Conservation (phyloP, 2,329 filamentous ascomycete genomes). For the Hawksworthiomyces lignivorus region DNA sequence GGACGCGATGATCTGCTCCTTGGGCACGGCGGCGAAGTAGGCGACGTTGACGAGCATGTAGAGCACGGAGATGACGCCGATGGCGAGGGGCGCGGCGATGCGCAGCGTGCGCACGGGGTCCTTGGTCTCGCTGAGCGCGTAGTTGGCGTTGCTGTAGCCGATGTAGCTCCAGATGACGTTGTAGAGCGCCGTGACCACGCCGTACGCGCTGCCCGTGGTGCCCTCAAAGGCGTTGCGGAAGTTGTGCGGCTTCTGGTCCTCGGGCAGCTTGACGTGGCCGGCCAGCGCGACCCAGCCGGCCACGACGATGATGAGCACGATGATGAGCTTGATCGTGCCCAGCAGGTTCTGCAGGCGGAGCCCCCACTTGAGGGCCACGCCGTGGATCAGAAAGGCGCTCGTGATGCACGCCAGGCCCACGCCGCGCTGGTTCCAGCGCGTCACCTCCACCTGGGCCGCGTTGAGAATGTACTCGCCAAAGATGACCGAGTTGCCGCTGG, state of each 20-base stretch:
- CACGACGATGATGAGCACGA: conserved; percentile 58
- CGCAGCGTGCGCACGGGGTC: conserved; percentile 58
- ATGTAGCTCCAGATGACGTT: conserved; percentile 66
- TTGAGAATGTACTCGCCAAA: conserved; percentile 65
- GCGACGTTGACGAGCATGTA: conserved; percentile 63
- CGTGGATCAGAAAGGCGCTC: conserved; percentile 57
- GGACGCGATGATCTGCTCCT: conserved; percentile 43
- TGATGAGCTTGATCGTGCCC: conserved; percentile 57
- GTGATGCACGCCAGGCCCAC: conserved; percentile 62
- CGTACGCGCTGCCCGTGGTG: conserved; percentile 58
- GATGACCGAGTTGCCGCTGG: conserved; percentile 58
- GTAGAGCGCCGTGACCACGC: conserved; percentile 61
- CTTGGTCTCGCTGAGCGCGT: conserved; percentile 56
- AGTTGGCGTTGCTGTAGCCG: conserved; percentile 62
- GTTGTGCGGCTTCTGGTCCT: conserved; percentile 39
- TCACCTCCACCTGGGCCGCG: conserved; percentile 54
- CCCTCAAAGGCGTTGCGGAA: conserved; percentile 57
- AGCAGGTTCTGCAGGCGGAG: conserved; percentile 60
- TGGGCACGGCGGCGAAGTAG: conserved; percentile 54
- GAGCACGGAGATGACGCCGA: conserved; percentile 49
- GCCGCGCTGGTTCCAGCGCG: conserved; percentile 59
- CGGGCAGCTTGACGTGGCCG: conserved; percentile 46
- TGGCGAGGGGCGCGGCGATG: conserved; percentile 54
- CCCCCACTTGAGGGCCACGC: conserved; percentile 56
- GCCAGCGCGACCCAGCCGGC: conserved; percentile 54